Percentiles rank a stretch among this genome's conserved stretches.
Evolutionary conservation across 108 stramenopile genomes (phyloP).

Genomic region (Discostella stelligeroides): DNA sequence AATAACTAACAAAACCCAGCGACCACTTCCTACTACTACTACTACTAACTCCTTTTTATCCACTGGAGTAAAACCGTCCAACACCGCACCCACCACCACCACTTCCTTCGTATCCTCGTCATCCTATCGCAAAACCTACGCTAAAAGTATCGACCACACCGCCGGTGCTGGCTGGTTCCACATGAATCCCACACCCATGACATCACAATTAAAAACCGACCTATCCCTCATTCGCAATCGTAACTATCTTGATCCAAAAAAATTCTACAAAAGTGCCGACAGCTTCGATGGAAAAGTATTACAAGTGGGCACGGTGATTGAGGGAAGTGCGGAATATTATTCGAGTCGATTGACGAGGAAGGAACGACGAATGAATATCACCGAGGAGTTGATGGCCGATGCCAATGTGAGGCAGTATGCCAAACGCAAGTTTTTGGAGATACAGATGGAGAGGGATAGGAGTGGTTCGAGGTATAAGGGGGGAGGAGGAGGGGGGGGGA

Average conservation of each 20-base stretch:
- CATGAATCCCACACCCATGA: conserved; percentile 67
- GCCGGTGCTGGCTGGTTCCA: conserved; percentile 82
- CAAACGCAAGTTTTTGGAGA: conserved; percentile 65
- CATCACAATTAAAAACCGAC: conserved; percentile 66
- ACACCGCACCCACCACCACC: too few relatives aligned
- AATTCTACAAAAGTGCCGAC: conserved; percentile 94
- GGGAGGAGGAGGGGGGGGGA: conserved; percentile 4
- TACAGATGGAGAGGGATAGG: conserved; percentile 64
- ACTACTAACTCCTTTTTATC: too few relatives aligned
- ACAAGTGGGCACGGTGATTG: conserved; percentile 90
- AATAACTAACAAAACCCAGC: neutral
- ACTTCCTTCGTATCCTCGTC: conserved; percentile 22
- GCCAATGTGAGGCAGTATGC: conserved; percentile 52
- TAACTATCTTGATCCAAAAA: conserved; percentile 94
- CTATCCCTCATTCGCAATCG: conserved; percentile 82
- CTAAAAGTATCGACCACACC: conserved; percentile 47
- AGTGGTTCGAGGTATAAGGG: conserved; percentile 5
- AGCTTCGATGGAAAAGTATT: conserved; percentile 48
- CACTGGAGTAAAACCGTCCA: too few relatives aligned
- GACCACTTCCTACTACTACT: too few relatives aligned
- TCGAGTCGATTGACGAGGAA: conserved; percentile 87
- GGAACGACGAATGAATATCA: conserved; percentile 78
- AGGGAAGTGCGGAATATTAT: conserved; percentile 84
- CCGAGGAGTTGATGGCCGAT: conserved; percentile 92
- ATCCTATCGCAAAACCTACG: conserved; percentile 55